Conservation (phyloP, 345 rosid genomes). For the Fremontodendron californicum region DNA sequence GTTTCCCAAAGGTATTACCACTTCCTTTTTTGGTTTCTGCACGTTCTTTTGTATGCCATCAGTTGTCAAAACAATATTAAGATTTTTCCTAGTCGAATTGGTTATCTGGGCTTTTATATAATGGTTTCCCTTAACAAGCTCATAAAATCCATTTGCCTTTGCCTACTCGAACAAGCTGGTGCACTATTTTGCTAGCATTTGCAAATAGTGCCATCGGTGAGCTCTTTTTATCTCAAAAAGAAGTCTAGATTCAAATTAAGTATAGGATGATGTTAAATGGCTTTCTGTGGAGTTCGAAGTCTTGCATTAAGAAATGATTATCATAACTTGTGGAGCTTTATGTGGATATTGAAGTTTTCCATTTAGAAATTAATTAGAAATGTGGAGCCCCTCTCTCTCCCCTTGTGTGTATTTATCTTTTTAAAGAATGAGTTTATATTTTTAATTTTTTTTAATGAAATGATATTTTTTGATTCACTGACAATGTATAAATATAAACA, state of each 20-base stretch:
- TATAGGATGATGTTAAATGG: not conserved
- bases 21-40: not conserved
- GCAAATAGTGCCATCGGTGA: not conserved
- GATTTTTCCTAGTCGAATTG: not conserved
- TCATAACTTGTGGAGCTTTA: not conserved
- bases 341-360: not conserved
- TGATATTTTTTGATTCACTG: too few relatives aligned
- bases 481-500: too few relatives aligned
- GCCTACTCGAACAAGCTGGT: not conserved
- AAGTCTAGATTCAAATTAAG: not conserved
- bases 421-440: too few relatives aligned
- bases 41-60: not conserved
- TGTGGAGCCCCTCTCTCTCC: not conserved
- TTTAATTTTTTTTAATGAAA: too few relatives aligned
- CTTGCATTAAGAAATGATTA: not conserved
- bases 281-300: not conserved
- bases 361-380: not conserved
- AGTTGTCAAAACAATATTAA: not conserved
- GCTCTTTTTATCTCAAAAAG: not conserved
- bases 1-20: slow-evolving; percentile 60
- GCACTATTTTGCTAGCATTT: not conserved
- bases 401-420: too few relatives aligned
- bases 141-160: not conserved
- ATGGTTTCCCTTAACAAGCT: not conserved
- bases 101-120: not conserved